Percentiles rank a stretch among this genome's conserved stretches.
phyloP scores from a whole-genome alignment of 2,329 filamentous ascomycete species.

The Aureobasidium lini region DNA sequence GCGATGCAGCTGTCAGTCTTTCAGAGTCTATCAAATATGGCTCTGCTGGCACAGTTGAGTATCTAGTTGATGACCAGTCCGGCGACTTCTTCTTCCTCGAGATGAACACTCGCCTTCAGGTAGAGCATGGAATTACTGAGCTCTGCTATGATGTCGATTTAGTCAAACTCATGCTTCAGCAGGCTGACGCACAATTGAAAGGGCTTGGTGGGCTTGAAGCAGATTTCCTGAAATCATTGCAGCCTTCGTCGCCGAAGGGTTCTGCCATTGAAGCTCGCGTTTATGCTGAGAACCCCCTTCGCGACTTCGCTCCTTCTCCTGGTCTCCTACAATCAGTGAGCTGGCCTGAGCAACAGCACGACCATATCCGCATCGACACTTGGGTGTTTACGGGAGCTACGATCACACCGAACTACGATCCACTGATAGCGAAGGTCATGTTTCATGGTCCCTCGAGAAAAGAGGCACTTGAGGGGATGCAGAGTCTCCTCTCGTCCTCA shows the following conservation, averaged over 20 bases:
- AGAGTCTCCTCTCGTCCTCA: conserved; percentile 37
- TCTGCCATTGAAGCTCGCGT: conserved; percentile 47
- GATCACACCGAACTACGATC: conserved; percentile 52
- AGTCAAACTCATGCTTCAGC: conserved; percentile 49
- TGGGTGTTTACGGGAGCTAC: conserved; percentile 54
- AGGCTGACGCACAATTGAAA: conserved; percentile 44
- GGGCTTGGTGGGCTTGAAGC: conserved; percentile 40
- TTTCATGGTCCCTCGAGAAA: conserved; percentile 38
- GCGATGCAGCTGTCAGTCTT: conserved; percentile 62
- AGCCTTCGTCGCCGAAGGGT: conserved; percentile 37
- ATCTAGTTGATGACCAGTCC: conserved; percentile 76
- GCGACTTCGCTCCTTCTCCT: conserved; percentile 52
- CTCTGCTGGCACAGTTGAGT: conserved; percentile 86
- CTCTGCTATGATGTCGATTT: conserved; percentile 48
- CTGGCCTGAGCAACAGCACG: conserved; percentile 39
- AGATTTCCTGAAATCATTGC: conserved; percentile 35
- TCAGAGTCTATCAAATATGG: conserved; percentile 57
- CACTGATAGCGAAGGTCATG: conserved; percentile 53
- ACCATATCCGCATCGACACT: conserved; percentile 52
- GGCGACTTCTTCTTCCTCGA: conserved; percentile 66
- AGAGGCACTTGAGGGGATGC: conserved; percentile 39
- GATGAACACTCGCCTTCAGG: conserved; percentile 53
- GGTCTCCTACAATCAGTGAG: conserved; percentile 51
- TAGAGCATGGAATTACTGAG: conserved; percentile 53
- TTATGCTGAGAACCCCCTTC: conserved; percentile 52